Evolutionary conservation across 108 stramenopile genomes (phyloP).

Genomic region (Conticribra guillardii): DNA sequence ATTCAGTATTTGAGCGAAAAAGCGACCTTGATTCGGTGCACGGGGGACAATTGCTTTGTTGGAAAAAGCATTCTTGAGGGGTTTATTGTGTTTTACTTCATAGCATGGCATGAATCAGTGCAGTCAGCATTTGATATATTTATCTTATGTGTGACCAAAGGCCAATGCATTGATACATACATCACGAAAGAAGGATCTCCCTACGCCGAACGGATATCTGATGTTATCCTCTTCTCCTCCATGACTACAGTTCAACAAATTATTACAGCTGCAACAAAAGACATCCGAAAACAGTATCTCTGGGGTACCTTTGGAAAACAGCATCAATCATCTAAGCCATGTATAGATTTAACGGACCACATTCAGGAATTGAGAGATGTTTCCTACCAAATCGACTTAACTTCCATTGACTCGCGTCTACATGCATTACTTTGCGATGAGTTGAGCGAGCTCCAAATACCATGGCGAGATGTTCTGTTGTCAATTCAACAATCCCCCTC

Average conservation of each 20-base stretch:
- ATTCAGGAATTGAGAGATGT: conserved; percentile 20
- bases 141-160: conserved; percentile 35
- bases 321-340: background rate
- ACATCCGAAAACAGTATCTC: conserved; percentile 29
- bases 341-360: conserved; percentile 2
- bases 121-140: conserved; percentile 42
- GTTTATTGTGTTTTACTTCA: conserved; percentile 42
- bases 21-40: no score
- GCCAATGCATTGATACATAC: conserved; percentile 34
- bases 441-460: conserved; percentile 24
- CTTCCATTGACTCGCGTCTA: conserved; percentile 24
- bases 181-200: conserved; percentile 34
- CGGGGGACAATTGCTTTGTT: no score
- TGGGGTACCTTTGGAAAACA: conserved; percentile 36
- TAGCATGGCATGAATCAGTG: conserved; percentile 47
- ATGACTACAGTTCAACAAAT: conserved; percentile 35
- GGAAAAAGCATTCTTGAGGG: no score
- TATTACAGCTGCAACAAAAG: conserved; percentile 14
- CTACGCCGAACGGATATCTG: conserved; percentile 33
- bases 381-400: conserved; percentile 26
- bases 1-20: conserved; percentile 30
- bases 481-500: conserved; percentile 15
- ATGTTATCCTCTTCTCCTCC: conserved; percentile 30
- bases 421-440: conserved; percentile 26
- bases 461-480: conserved; percentile 27